Base-by-base conservation (phyloP, 352 stramenopile genomes). In the Phytophthora pistaciae region DNA sequence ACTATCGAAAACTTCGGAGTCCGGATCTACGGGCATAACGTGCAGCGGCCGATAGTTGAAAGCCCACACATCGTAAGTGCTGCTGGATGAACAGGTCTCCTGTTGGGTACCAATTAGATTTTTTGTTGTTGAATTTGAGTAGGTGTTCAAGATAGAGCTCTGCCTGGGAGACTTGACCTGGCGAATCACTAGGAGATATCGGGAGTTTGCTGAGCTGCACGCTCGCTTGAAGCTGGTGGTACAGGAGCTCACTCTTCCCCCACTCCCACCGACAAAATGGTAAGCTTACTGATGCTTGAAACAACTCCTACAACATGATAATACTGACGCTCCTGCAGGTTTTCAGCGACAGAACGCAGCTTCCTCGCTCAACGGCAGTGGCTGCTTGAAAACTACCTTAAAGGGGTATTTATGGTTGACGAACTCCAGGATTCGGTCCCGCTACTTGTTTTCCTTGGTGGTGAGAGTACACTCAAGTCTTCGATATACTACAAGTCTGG, bases 381-480 rank as follows among this genome's bases (percentile, higher is more conserved):
- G 16, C 55, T 48, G n/a, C 81, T 92, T n/a, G 69, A 79, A 42
- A 71, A 77, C 29, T 92, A 90, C 56, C 42, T 92, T 18, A 73
- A 78, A 21, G 59, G 78, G 3, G 23, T 91, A 9, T 65, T 88
- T 36, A 69, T 87, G 61, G 73, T 92, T 33, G 75, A 88, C 10
- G 16, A 56, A 16, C 42, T 80, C 2, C 64, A 79, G 8, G 57
- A 72, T n/a, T 85, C 83, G 6, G 78, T 84, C 8, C 60, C 72
- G 21, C 25, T 91, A 44, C 72, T 92, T 3, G 77, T 79, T 11
- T 92, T 92, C 55, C 76, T 92, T 0, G 85, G 85, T 58, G 85
- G 85, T 91, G 46, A 27, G 44, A n/a, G 9, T 3, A 53, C n/a
- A n/a, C n/a, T n/a, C n/a, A n/a, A n/a, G n/a, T n/a, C n/a, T 14